Evolutionary conservation across 352 stramenopile species (phyloP).

Genomic region (Pythium monospermum): DNA sequence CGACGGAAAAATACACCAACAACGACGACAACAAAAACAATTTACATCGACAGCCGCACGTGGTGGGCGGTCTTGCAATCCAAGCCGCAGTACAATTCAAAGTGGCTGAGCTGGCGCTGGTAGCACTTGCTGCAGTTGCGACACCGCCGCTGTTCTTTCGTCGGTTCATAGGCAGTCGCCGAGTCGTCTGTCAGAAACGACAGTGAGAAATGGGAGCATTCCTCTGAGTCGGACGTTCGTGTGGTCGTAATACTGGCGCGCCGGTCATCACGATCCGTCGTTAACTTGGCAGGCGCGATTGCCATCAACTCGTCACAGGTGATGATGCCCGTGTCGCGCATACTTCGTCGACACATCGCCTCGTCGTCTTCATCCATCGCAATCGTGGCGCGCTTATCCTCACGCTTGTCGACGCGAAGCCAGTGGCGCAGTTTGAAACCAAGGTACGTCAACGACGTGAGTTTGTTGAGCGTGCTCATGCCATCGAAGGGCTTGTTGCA

Average conservation of each 20-base stretch:
- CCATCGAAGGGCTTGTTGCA: slow-evolving; percentile 25
- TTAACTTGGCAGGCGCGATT: slow-evolving; percentile 10
- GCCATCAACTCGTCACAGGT: slow-evolving; percentile 30
- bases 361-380: slow-evolving; percentile 57
- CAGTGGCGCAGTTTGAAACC: slow-evolving; percentile 42
- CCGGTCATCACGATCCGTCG: slow-evolving; percentile 3
- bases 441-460: slow-evolving; percentile 59
- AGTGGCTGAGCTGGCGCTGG: slow-evolving; percentile 59
- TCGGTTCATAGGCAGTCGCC: slow-evolving; percentile 41
- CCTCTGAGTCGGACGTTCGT: slow-evolving; percentile 15
- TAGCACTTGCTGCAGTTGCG: slow-evolving; percentile 78
- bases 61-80: slow-evolving; percentile 68
- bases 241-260: slow-evolving; percentile 22
- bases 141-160: slow-evolving; percentile 70
- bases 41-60: slow-evolving; percentile 29
- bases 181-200: slow-evolving; percentile 18
- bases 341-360: slow-evolving; percentile 24
- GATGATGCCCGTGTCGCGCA: slow-evolving; percentile 40
- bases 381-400: slow-evolving; percentile 51
- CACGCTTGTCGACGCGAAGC: slow-evolving; percentile 48
- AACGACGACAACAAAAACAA: slow-evolving; percentile 2
- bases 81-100: slow-evolving; percentile 60
- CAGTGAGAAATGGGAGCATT: slow-evolving; percentile 16
- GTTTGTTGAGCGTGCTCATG: slow-evolving; percentile 40
- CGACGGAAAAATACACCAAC: neutral